These are phyloP conservation scores for Botrytis squamosa DNA, from an alignment of 2,329 filamentous ascomycete genomes.

Conservation along the genomic window DNA sequence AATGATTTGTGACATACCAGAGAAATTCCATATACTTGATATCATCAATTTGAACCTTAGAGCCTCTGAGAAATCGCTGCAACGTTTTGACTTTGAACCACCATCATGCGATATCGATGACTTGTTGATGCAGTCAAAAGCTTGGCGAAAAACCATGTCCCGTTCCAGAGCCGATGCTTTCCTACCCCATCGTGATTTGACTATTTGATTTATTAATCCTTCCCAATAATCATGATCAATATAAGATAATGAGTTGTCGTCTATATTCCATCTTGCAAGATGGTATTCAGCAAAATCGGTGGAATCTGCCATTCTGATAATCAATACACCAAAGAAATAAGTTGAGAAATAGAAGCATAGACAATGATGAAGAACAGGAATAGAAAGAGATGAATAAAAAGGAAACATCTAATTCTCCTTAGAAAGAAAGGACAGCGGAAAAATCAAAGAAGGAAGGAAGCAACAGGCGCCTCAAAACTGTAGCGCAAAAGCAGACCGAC, in stretches of 20 bases:
- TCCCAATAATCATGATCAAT: not conserved
- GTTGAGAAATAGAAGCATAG: not conserved
- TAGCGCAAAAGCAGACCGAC: not conserved
- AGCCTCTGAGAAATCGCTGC: not conserved
- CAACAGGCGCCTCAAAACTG: not conserved
- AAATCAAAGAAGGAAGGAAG: not conserved
- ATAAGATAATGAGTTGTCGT: not conserved
- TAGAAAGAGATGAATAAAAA: too few species aligned
- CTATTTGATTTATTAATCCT: not conserved
- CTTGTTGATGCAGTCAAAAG: not conserved
- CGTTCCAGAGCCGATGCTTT: not conserved
- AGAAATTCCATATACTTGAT: not conserved
- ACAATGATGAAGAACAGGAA: rapidly evolving
- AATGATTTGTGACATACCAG: not conserved
- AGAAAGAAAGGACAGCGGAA: not conserved
- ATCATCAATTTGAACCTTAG: not conserved
- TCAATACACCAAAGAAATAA: not conserved
- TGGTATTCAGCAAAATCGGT: not conserved
- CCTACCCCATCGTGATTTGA: not conserved
- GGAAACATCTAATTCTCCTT: not conserved
- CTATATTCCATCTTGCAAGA: not conserved
- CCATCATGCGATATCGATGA: not conserved
- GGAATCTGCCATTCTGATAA: not conserved
- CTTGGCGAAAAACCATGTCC: not conserved
- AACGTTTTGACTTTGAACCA: not conserved